Evolutionary conservation across 805 yeast genomes (phyloP).

Genomic region (Kluyveromyces lactis): DNA sequence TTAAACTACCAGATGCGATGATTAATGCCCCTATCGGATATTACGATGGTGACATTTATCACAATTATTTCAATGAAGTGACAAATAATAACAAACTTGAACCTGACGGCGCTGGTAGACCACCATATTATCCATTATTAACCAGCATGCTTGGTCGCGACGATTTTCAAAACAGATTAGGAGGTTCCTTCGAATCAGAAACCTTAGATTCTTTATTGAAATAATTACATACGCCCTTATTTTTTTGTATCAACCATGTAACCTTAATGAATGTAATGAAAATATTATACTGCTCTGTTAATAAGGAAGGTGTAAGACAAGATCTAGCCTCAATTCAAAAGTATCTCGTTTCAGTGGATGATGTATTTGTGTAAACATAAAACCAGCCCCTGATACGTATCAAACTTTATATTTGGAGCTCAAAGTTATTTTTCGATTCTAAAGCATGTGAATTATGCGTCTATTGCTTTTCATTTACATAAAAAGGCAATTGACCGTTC

Average conservation of each 20-base stretch:
- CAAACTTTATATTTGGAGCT: neutral
- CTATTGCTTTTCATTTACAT: too few species aligned
- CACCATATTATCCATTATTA: constrained; percentile 30
- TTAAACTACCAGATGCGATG: constrained; percentile 71
- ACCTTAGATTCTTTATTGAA: constrained; percentile 11
- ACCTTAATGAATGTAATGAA: too few species aligned
- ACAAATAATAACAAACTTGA: constrained; percentile 44
- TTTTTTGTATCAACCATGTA: too few species aligned
- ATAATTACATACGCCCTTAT: neutral
- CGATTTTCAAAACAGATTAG: constrained; percentile 31
- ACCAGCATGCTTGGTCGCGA: constrained; percentile 32
- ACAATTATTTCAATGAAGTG: constrained; percentile 63
- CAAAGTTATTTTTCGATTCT: neutral
- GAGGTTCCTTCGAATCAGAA: constrained; percentile 25
- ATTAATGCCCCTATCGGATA: constrained; percentile 77
- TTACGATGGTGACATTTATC: constrained; percentile 76
- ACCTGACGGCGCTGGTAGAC: constrained; percentile 44
- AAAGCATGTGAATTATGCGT: neutral
- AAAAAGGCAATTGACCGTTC: too few species aligned
- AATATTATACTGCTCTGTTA: too few species aligned
- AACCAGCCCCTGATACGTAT: too few species aligned
- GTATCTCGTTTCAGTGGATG: too few species aligned
- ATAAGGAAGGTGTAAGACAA: too few species aligned
- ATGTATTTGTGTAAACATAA: too few species aligned
- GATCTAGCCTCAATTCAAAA: too few species aligned